Percentiles rank a stretch among this genome's conserved stretches.
These are phyloP conservation scores for Trichoderma breve DNA, from an alignment of 2,329 filamentous ascomycete genomes.

Conservation along the genomic window DNA sequence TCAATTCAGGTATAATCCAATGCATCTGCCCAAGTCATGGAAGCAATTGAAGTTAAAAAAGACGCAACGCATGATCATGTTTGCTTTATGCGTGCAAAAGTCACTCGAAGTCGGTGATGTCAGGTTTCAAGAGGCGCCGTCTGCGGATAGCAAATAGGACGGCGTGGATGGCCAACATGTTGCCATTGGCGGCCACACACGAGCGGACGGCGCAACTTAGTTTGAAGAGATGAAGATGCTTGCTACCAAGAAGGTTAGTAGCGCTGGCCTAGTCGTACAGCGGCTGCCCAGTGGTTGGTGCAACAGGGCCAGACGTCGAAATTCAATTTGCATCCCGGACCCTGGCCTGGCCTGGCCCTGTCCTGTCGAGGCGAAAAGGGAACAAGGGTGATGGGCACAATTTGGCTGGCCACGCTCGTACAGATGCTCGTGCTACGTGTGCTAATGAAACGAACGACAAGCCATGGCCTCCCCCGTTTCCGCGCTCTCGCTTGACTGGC, in stretches of 20 bases:
- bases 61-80: not conserved
- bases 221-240: not conserved
- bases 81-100: not conserved
- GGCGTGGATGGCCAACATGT: conserved; percentile 7
- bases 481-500: conserved; percentile 6
- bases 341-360: not conserved
- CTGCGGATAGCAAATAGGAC: conserved; percentile 2
- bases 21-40: not conserved
- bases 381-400: not conserved
- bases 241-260: not conserved
- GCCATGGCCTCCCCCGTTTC: not conserved
- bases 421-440: not conserved
- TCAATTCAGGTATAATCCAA: not conserved
- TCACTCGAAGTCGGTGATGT: not conserved
- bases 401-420: not conserved
- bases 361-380: not conserved
- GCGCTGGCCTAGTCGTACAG: not conserved
- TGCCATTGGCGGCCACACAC: conserved; percentile 5
- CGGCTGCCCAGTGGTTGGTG: not conserved
- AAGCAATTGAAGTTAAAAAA: not conserved
- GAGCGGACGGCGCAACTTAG: not conserved
- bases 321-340: conserved; percentile 7
- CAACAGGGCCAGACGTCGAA: not conserved
- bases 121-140: not conserved
- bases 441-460: conserved; percentile 14